Evolutionary conservation across 1,284 basidiomycete species (phyloP).

Genomic region (Pseudozyma sp.): DNA sequence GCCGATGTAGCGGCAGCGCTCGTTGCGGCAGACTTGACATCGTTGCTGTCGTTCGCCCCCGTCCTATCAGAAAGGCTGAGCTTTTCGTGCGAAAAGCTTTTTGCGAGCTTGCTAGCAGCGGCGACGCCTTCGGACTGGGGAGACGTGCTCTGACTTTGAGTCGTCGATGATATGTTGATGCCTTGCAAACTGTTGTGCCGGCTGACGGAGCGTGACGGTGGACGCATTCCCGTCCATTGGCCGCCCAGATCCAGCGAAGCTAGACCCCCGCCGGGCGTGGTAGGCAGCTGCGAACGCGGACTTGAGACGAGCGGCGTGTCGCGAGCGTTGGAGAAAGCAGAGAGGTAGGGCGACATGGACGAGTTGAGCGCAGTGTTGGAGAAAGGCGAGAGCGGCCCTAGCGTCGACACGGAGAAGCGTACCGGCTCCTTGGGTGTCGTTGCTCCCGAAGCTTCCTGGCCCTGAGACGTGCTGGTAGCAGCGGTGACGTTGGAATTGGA

Average conservation of each 20-base stretch:
- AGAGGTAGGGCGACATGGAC: slow-evolving; percentile 66
- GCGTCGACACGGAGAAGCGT: slow-evolving; percentile 58
- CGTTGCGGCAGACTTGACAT: slow-evolving; percentile 10
- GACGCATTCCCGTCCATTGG: slow-evolving; percentile 52
- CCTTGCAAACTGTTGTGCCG: slow-evolving; percentile 52
- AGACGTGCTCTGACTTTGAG: slow-evolving; percentile 25
- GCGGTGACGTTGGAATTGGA: slow-evolving; percentile 27
- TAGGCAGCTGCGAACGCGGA: slow-evolving; percentile 44
- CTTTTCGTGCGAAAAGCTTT: slow-evolving; percentile 40
- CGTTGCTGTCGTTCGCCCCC: slow-evolving; percentile 5
- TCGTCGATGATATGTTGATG: slow-evolving; percentile 20
- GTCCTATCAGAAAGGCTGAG: slow-evolving; percentile 23
- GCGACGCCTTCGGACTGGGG: slow-evolving; percentile 37
- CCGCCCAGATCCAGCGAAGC: slow-evolving; percentile 45
- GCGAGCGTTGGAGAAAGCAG: slow-evolving; percentile 66
- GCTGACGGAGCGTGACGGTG: slow-evolving; percentile 39
- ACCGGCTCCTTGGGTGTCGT: slow-evolving; percentile 57
- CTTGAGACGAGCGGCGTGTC: slow-evolving; percentile 65
- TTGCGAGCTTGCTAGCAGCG: slow-evolving; percentile 23
- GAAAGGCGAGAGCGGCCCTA: slow-evolving; percentile 63
- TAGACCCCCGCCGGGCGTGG: slow-evolving; percentile 33
- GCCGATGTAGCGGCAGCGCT: slow-evolving; percentile 10
- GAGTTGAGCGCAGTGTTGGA: slow-evolving; percentile 64
- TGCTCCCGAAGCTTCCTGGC: slow-evolving; percentile 28
- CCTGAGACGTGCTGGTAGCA: slow-evolving; percentile 25